A percentile compares a stretch with the other conserved stretches of the same genome.
Conservation (phyloP, 2,329 filamentous ascomycete species). For the Leptodontidium sp. region DNA sequence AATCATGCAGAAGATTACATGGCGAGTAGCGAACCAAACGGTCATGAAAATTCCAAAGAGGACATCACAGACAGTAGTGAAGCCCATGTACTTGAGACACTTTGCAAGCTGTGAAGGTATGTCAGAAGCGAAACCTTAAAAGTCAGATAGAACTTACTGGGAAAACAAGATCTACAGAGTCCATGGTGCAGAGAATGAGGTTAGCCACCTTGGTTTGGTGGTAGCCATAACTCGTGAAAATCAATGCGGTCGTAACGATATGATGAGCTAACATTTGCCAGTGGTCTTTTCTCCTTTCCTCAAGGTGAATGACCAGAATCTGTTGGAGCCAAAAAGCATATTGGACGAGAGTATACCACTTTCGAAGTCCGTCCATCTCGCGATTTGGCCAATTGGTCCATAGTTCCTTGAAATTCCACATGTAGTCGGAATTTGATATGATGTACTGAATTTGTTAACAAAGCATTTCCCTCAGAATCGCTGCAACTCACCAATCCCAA, state of each 20-base stretch:
- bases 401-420: conserved; percentile 76
- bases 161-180: conserved; percentile 87
- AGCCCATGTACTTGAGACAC: conserved; percentile 89
- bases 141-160: conserved; percentile 65
- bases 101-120: conserved; percentile 76
- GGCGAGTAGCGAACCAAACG: conserved; percentile 84
- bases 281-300: conserved; percentile 93
- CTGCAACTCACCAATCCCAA: conserved; percentile 75
- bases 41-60: conserved; percentile 87
- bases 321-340: conserved; percentile 95
- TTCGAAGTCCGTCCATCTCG: conserved; percentile 76
- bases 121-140: conserved; percentile 11
- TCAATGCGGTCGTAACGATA: conserved; percentile 83
- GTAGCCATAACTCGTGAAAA: conserved; percentile 85
- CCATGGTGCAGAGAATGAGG: conserved; percentile 90
- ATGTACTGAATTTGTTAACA: conserved; percentile 69
- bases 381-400: conserved; percentile 88
- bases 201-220: conserved; percentile 88
- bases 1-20: conserved; percentile 79
- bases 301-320: conserved; percentile 92
- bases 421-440: conserved; percentile 80
- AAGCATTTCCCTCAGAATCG: background rate
- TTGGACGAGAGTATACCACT: conserved; percentile 90
- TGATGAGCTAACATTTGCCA: conserved; percentile 97
- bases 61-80: conserved; percentile 77